Base-by-base conservation (phyloP, 2,329 filamentous ascomycete genomes). In the Diaporthe sp. region DNA sequence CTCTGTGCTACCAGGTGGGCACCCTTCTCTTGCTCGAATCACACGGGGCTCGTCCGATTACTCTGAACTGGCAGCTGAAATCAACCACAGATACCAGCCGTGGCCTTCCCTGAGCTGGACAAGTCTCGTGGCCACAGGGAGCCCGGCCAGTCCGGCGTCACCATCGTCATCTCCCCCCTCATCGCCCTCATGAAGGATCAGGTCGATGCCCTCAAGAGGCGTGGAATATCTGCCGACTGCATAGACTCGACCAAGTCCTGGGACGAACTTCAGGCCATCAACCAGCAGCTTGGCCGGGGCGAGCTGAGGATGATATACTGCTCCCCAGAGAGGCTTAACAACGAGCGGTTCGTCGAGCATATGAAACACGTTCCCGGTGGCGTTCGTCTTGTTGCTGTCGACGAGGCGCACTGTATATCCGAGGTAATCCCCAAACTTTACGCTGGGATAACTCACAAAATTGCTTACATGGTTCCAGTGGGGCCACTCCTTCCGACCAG, bases 181-280 rank as follows among this genome's bases (percentile, higher is more conserved):
- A 89, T 91, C 71, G 89, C 89, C 2, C 79, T 91, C 72, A 91
- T 91, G 89, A 91, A 91, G 79, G 90, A 92, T 76, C 90, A 92
- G 77, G 89, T 90, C 0, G 90, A 92, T 77, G 86, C 87, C 1
- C 83, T 92, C 28, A 83, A 85, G 63, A 84, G 84, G 13, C 85
- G 86, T 39, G 87, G 87, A 0, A 86, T 92, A 13, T 79, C 85
- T 13, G 90, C 90, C 12, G 90, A 89, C 3, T 87, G 86, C 9
- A 82, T 91, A 15, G 89, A 92, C 79, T 92, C 90, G 0, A 89
- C 86, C 6, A 91, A 90, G 78, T 86, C 85, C 0, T 86, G 85
- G 72, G 85, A 90, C 5, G 84, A 88, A 71, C 80, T 88, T 13
- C 83, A 85, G 60, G 71, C 80, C 0, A 85, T 85, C 68, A 84